These are phyloP conservation scores for Phanerochaete carnosa DNA, from an alignment of 768 basidiomycete species.

Conservation along the genomic window DNA sequence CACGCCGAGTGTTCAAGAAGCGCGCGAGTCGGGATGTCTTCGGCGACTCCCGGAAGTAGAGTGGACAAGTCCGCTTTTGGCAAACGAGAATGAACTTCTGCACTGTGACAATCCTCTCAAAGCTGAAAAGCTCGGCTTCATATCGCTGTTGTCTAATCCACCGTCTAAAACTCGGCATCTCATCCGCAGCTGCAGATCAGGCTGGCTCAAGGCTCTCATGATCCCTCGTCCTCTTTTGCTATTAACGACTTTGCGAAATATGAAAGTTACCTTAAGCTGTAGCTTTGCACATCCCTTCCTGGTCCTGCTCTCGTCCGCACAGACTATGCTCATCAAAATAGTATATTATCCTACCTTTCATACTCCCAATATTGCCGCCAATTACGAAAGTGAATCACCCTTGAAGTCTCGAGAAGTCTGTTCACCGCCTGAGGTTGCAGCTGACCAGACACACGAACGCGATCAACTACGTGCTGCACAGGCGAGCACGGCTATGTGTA, in stretches of 20 bases:
- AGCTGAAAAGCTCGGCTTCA: neutral
- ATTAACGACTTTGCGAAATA: too few species aligned
- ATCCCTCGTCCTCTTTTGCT: neutral
- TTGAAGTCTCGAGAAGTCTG: neutral
- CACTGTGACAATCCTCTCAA: neutral
- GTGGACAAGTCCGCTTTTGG: neutral
- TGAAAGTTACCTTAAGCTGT: too few species aligned
- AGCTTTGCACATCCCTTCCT: too few species aligned
- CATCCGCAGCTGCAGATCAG: neutral
- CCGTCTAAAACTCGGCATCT: neutral
- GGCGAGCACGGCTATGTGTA: neutral
- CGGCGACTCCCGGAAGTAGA: neutral
- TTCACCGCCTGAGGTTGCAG: neutral
- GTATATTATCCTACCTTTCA: too few species aligned
- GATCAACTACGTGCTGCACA: neutral
- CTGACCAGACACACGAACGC: neutral
- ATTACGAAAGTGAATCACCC: too few species aligned
- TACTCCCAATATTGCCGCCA: too few species aligned
- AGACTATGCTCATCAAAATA: too few species aligned
- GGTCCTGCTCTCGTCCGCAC: too few species aligned
- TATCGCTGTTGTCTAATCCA: neutral
- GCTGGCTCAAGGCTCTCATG: neutral
- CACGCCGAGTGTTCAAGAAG: neutral
- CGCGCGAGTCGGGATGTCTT: neutral
- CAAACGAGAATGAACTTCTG: neutral